Conservation (phyloP, 768 basidiomycete genomes). For the Collybiopsis confluens region DNA sequence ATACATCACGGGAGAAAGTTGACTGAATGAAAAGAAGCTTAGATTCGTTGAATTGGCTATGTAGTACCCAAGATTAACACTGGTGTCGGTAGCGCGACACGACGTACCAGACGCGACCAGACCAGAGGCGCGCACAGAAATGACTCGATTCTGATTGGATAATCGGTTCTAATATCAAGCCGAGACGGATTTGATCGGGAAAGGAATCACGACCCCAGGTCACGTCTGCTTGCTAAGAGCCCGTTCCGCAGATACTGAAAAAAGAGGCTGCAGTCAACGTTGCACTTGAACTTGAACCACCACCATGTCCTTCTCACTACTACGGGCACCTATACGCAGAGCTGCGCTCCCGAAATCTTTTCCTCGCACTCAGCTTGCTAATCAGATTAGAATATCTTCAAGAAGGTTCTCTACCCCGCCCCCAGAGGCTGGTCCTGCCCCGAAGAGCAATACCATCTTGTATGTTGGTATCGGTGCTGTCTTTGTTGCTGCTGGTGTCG, state of each 20-base stretch:
- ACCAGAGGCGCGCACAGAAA: background rate
- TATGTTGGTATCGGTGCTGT: constrained; percentile 61
- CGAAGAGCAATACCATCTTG: constrained; percentile 55
- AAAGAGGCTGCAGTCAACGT: background rate
- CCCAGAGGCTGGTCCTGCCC: constrained; percentile 33
- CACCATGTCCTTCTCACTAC: constrained; percentile 53
- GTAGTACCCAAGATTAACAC: background rate
- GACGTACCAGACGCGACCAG: constrained; percentile 2
- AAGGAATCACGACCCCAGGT: constrained; percentile 6
- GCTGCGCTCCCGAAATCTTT: constrained; percentile 29
- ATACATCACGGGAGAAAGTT: background rate
- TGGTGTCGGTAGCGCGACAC: background rate
- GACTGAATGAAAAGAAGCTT: background rate
- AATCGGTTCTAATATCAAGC: background rate
- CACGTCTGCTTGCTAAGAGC: constrained; percentile 10
- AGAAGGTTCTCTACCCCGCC: constrained; percentile 60
- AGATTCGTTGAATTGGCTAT: background rate
- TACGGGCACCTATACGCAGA: constrained; percentile 49
- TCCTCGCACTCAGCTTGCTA: constrained; percentile 27
- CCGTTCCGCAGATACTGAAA: background rate
- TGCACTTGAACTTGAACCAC: constrained; percentile 8
- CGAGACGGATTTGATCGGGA: background rate
- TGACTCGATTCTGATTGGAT: background rate
- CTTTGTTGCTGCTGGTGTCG: constrained; percentile 53
- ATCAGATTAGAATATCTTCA: constrained; percentile 40